phyloP scores from a whole-genome alignment of 257 asterid genomes.

The Solanum clarkiae region DNA sequence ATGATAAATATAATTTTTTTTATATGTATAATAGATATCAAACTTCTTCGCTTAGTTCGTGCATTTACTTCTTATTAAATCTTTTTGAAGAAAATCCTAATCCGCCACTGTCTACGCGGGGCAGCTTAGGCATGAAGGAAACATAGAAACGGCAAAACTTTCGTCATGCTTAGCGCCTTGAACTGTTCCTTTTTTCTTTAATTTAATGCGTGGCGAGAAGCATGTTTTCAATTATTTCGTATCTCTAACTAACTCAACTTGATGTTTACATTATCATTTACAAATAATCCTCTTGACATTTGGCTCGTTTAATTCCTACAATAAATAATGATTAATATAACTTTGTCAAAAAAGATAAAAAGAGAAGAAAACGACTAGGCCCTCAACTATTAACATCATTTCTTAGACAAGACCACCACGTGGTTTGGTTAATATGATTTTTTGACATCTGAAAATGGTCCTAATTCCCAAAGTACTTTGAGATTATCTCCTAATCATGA shows the following conservation, averaged over 20 bases:
- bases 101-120: too few species aligned
- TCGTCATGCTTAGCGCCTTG: background rate
- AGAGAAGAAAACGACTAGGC: background rate
- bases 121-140: background rate
- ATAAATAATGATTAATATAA: background rate
- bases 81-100: too few species aligned
- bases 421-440: background rate
- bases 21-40: too few species aligned
- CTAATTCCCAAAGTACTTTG: background rate
- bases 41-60: too few species aligned
- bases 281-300: background rate
- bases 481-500: background rate
- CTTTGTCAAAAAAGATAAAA: background rate
- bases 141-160: background rate
- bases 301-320: background rate
- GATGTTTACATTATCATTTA: background rate
- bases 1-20: too few species aligned
- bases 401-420: background rate
- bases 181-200: background rate
- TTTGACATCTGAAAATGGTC: background rate
- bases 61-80: too few species aligned
- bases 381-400: background rate
- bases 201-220: constrained; percentile 2
- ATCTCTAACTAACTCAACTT: background rate
- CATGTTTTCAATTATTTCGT: background rate